Base-by-base conservation (phyloP, 2,329 filamentous ascomycete genomes). In the Venturiaceae sp. region DNA sequence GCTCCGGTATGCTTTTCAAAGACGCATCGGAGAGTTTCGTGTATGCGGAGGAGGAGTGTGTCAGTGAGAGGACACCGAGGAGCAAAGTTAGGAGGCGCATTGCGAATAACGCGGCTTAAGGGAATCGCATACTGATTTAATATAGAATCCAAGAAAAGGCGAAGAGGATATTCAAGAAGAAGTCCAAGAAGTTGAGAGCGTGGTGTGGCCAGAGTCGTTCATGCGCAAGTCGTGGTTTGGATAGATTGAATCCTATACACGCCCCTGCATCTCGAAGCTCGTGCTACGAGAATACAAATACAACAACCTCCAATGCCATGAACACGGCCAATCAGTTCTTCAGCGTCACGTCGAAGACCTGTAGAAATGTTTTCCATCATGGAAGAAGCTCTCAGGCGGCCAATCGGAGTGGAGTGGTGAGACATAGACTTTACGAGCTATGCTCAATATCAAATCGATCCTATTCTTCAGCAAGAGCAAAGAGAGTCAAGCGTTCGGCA, bases 1-100 rank as follows among this genome's bases (percentile, higher is more conserved):
- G 85, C n/a, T 80, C 81, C 13, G 90, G 88, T 16, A 99, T 81
- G 56, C 76, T 77, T 62, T 78, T 80, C 46, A 97, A 79, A 34
- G 87, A 86, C 59, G 83, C 80, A 73, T 96, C 88, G 36, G 90
- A 89, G 60, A 97, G 78, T 26, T 77, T 67, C 46, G 77, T 76
- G 71, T 86, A 86, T 58, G 80, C 80, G 39, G 66, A 59, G 41
- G 65, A 66, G 36, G 66, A 55, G 47, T 66, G 61, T 62, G 66
- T 64, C 39, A 74, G 62, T n/a, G 66, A 52, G 16, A 68, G 62
- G 39, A 73, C 36, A 30, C 30, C 19, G 32, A 53, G n/a, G 19
- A 52, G n/a, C 7, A 44, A 30, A 33, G 34, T 23, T 37, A n/a
- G 6, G 41, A 37, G 23, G 52, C 32, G 52, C 34, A 53, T 53